Evolutionary conservation across 2,329 filamentous ascomycete genomes (phyloP).

Genomic region (Cadophora luteo-olivacea): DNA sequence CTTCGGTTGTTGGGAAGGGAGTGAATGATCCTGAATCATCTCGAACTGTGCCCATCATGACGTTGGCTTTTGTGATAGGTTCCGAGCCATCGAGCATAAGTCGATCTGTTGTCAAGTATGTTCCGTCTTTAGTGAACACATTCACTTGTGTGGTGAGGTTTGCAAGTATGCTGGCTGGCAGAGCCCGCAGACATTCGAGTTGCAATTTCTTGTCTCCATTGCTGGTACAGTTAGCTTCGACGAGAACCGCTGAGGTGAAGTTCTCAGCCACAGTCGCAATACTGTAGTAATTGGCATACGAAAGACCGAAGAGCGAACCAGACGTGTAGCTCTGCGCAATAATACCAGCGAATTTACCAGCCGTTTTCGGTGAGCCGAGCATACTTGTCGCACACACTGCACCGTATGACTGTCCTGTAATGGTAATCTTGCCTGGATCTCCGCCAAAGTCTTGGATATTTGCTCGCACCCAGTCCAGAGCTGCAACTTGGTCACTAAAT

Average conservation of each 20-base stretch:
- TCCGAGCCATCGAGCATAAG: constrained; percentile 21
- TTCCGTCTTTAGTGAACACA: constrained; percentile 40
- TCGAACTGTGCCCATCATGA: constrained; percentile 42
- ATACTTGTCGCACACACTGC: constrained; percentile 39
- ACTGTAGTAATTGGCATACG: constrained; percentile 25
- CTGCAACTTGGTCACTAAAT: constrained; percentile 48
- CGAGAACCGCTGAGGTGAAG: constrained; percentile 21
- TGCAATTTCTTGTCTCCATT: constrained; percentile 16
- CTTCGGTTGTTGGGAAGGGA: constrained; percentile 28
- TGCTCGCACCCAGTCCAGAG: constrained; percentile 44
- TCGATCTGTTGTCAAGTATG: constrained; percentile 37
- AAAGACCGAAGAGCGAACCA: constrained; percentile 31
- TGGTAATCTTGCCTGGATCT: constrained; percentile 43
- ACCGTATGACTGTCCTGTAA: constrained; percentile 55
- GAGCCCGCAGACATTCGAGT: constrained; percentile 30
- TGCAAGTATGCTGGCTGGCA: constrained; percentile 24
- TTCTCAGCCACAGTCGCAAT: constrained; percentile 23
- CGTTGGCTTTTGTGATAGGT: constrained; percentile 31
- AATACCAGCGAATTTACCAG: constrained; percentile 31
- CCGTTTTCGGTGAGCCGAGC: constrained; percentile 33
- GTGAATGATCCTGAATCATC: constrained; percentile 43
- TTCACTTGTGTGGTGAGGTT: constrained; percentile 21
- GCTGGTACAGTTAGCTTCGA: neutral
- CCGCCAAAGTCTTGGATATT: constrained; percentile 46
- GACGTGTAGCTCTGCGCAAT: constrained; percentile 36